Evolutionary conservation across 1,284 basidiomycete genomes (phyloP), one percentile per base, ranked within the genome.

Genomic region (Ustilago shanxiensis): DNA sequence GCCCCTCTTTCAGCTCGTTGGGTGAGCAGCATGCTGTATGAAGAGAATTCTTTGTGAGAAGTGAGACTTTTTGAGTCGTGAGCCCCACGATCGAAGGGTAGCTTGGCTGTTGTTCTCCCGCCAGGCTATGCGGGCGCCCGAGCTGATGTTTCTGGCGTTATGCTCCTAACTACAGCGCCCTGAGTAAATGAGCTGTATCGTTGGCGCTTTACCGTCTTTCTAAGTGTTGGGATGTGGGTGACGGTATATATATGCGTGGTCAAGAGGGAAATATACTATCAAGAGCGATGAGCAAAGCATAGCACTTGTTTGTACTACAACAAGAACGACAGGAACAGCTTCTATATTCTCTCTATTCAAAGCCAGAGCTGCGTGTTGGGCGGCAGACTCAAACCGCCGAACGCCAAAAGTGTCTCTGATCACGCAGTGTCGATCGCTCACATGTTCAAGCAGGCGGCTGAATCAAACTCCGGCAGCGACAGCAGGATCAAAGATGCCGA

Each of bases 401-500:
- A 37, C 35, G 35, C 35, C 35, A 33, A 16, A 37, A 37, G 14
- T 37, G 35, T 37, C 35, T 37, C 35, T 37, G 31, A 33, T 33
- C 31, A 33, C 37, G n/a, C 41, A 20, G 3, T 49, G 47, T 28
- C 24, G 47, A 49, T 49, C 47, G 26, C 22, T 13, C 47, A 18
- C 47, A 41, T 44, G 59, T 13, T 53, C 39, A 26, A 45, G 14
- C 26, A n/a, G 52, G 22, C 52, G 28, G n/a, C 16, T 22, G 11
- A 2, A 24, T 3, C 26, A 28, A 16, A 8, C 8, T 49, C 28
- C 41, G 41, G 41, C 41, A 44, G 6, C 1, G 47, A 49, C 47
- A 24, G 11, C 47, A 49, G 10, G 47, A 24, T 11, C 47, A 13
- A 45, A 20, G 52, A 33, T 53, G 61, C 58, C 58, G 47, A 60